Percentiles rank a stretch among this genome's conserved stretches.
Conservation (phyloP, 2,329 filamentous ascomycete species). For the Colletotrichum higginsianum region DNA sequence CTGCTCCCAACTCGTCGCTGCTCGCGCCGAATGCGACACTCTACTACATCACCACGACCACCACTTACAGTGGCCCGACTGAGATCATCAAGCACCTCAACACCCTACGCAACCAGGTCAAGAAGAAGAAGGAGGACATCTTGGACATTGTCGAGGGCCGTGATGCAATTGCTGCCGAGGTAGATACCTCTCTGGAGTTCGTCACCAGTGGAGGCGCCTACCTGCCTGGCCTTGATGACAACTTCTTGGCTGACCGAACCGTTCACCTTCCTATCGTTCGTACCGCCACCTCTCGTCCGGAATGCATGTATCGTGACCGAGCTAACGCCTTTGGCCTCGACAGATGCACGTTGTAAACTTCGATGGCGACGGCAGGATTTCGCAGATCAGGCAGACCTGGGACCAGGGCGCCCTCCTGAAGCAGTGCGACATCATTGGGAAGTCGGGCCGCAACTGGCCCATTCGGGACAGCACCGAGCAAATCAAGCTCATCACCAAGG, state of each 20-base stretch:
- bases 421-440: constrained; percentile 93
- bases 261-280: constrained; percentile 87
- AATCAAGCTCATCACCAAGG: constrained; percentile 79
- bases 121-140: constrained; percentile 86
- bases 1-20: constrained; percentile 73
- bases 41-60: constrained; percentile 93
- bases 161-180: constrained; percentile 80
- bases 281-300: constrained; percentile 45
- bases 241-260: constrained; percentile 87
- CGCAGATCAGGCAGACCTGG: constrained; percentile 92
- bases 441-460: constrained; percentile 92
- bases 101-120: constrained; percentile 79
- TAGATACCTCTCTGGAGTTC: constrained; percentile 89
- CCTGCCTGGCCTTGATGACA: constrained; percentile 91
- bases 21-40: constrained; percentile 78
- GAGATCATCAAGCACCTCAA: constrained; percentile 88
- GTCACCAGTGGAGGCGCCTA: constrained; percentile 85
- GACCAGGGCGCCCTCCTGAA: constrained; percentile 95
- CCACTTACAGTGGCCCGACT: constrained; percentile 77
- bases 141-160: constrained; percentile 81
- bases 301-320: not conserved
- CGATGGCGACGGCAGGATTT: constrained; percentile 81
- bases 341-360: constrained; percentile 93
- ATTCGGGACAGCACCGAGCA: constrained; percentile 91
- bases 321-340: constrained; percentile 22